Percentiles rank a stretch among this genome's conserved stretches.
These are phyloP conservation scores for Populus euphratica DNA, from an alignment of 345 rosid genomes.

Conservation along the genomic window DNA sequence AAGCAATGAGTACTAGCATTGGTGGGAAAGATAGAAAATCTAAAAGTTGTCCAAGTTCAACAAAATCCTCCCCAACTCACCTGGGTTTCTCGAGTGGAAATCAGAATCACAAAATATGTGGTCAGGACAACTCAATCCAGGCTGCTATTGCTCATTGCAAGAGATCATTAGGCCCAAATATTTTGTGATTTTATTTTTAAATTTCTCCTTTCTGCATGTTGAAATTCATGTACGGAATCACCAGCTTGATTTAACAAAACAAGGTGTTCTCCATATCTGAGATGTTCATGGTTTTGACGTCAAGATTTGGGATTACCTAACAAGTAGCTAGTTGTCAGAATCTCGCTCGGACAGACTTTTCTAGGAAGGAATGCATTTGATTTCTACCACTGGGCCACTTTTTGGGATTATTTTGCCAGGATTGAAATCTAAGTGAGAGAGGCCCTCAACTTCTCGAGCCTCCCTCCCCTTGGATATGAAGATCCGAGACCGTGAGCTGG, in stretches of 20 bases:
- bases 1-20: background rate
- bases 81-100: background rate
- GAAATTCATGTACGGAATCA: background rate
- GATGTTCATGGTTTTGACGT: background rate
- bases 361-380: background rate
- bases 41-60: slow-evolving; percentile 11
- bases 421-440: too few species aligned
- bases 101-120: background rate
- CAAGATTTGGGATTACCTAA: background rate
- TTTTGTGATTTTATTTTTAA: background rate
- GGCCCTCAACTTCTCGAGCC: too few species aligned
- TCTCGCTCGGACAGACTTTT: background rate
- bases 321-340: too few species aligned
- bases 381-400: too few species aligned
- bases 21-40: slow-evolving; percentile 1
- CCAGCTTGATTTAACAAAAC: too few species aligned
- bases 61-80: slow-evolving; percentile 27
- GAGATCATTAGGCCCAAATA: slow-evolving; percentile 21
- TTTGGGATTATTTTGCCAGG: too few species aligned
- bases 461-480: too few species aligned
- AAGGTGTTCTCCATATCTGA: background rate
- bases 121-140: slow-evolving; percentile 30
- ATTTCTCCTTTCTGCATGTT: background rate
- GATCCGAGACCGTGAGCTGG: too few species aligned
- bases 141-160: slow-evolving; percentile 48